Conservation (phyloP, 2,329 filamentous ascomycete genomes). For the Thelonectria olida region DNA sequence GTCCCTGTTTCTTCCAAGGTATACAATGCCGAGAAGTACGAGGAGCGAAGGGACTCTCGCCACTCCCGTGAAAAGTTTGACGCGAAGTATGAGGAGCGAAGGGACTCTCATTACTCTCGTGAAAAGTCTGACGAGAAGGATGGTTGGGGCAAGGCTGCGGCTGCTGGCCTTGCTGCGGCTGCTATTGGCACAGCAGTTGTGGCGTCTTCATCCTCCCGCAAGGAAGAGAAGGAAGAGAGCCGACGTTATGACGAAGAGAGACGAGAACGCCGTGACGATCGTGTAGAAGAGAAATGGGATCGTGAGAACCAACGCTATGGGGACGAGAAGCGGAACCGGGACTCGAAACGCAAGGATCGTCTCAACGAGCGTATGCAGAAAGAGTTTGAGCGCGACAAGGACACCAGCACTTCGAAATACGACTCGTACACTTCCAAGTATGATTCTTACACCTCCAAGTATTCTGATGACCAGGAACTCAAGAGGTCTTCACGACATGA, state of each 20-base stretch:
- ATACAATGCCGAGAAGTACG: constrained; percentile 63
- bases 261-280: constrained; percentile 23
- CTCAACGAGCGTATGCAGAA: constrained; percentile 28
- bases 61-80: constrained; percentile 59
- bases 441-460: constrained; percentile 42
- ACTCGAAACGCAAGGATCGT: constrained; percentile 30
- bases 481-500: constrained; percentile 45
- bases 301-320: constrained; percentile 24
- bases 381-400: constrained; percentile 30
- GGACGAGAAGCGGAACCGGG: constrained; percentile 24
- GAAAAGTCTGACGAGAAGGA: constrained; percentile 50
- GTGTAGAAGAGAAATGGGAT: constrained; percentile 32
- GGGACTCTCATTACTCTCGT: constrained; percentile 42
- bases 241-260: constrained; percentile 21
- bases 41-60: constrained; percentile 47
- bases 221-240: constrained; percentile 28
- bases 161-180: constrained; percentile 59
- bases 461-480: constrained; percentile 41
- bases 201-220: constrained; percentile 36
- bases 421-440: constrained; percentile 40
- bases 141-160: constrained; percentile 53
- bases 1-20: constrained; percentile 75
- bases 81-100: constrained; percentile 50
- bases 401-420: constrained; percentile 42
- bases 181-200: constrained; percentile 52